Percentiles rank a stretch among this genome's conserved stretches.
These are phyloP conservation scores for Colletotrichum somersetense DNA, from an alignment of 2,329 filamentous ascomycete species.

Conservation along the genomic window DNA sequence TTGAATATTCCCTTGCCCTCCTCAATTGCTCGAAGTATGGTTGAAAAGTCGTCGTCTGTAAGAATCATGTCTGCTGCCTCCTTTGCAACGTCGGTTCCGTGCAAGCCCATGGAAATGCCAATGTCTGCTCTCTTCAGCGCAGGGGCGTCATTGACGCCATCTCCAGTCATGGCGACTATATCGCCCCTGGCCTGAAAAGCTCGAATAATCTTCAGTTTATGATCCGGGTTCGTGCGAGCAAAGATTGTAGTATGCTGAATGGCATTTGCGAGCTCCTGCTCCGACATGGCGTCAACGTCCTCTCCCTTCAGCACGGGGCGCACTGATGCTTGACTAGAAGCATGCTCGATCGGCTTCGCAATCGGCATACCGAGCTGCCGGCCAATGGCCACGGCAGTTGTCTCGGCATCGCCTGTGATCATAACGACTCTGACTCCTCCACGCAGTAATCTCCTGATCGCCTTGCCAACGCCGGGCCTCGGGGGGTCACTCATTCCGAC, in stretches of 20 bases:
- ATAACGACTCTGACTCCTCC: conserved; percentile 98
- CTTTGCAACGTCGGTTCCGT: conserved; percentile 97
- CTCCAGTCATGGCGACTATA: conserved; percentile 98
- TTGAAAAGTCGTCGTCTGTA: conserved; percentile 90
- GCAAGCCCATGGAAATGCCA: conserved; percentile 94
- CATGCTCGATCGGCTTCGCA: conserved; percentile 64
- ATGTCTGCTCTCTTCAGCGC: conserved; percentile 98
- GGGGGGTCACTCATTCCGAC: conserved; percentile 99
- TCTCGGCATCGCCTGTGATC: conserved; percentile 98
- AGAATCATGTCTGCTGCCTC: conserved; percentile 95
- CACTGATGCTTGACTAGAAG: conserved; percentile 68
- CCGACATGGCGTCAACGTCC: conserved; percentile 93
- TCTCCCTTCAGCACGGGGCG: conserved; percentile 86
- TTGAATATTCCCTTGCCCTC: conserved; percentile 99
- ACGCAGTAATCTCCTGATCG: conserved; percentile 90
- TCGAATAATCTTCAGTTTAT: conserved; percentile 96
- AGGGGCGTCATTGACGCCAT: conserved; percentile 97
- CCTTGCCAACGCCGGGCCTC: conserved; percentile 87
- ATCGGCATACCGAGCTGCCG: conserved; percentile 96
- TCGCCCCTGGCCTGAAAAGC: conserved; percentile 93
- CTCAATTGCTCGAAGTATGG: conserved; percentile 94
- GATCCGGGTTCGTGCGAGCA: conserved; percentile 94
- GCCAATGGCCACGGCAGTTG: conserved; percentile 93
- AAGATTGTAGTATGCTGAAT: conserved; percentile 94
- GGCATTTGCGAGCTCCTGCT: conserved; percentile 84